Evolutionary conservation across 768 basidiomycete genomes (phyloP), one percentile per base, ranked within the genome.

Genomic region (Trichaptum fuscoviolaceum): DNA sequence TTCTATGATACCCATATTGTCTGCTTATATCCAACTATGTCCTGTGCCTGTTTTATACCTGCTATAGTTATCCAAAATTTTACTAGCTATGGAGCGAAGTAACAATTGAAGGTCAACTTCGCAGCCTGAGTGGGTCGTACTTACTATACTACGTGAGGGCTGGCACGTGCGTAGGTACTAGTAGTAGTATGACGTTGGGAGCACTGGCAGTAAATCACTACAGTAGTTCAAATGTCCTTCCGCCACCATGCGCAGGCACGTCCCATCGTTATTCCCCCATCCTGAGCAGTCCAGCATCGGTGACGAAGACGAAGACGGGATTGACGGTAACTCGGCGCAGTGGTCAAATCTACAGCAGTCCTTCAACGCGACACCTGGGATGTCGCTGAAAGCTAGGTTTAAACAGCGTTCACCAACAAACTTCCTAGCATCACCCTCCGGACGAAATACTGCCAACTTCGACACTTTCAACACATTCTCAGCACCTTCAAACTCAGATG

Each of bases 1-100:
- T 79, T 98, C 96, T 72, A 95, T 83, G 73, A 97, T 87, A 73
- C 95, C 96, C 96, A 98, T 97, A 73, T 69, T 86, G 73, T 30
- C 6, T 61, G 2, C 18, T 24, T 61, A 6, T 52, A 52, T 52
- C 2, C 3, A 52, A 3, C 20, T 52, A 2, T 12, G 20, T 12
- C 15, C 20, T 15, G 15, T 52, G 3, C 20, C 42, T 52, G 42
- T 3, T 4, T 20, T 52, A 20, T 52, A 15, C 20, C 15, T 20
- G 42, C 12, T 12, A 12, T 5, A 12, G 42, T 15, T 52, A 12
- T 52, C 3, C 12, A 20, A 15, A 20, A 12, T 52, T 15, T 20
- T 3, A 52, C 15, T 5, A 52, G 20, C 15, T 52, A 52, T 52
- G 15, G 35, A 52, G 15, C 5, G 42, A 30, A 8, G 30, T 8